These are phyloP conservation scores for Colletotrichum theobromicola DNA, from an alignment of 2,329 filamentous ascomycete genomes.

Conservation along the genomic window DNA sequence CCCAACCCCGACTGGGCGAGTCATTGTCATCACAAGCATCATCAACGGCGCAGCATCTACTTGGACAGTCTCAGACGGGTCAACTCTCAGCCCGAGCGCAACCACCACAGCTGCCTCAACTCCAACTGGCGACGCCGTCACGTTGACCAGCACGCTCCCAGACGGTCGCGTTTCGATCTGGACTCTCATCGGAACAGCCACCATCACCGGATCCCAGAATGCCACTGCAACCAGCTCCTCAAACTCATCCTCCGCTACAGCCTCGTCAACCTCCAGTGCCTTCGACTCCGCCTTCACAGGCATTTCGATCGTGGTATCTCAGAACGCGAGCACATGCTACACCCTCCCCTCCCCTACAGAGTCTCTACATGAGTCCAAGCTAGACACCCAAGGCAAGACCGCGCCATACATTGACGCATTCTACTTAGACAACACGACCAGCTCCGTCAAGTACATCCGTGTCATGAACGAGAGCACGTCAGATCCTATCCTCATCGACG, in stretches of 20 bases:
- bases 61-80: neutral
- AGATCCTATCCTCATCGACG: conserved; percentile 34
- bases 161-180: neutral
- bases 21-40: neutral
- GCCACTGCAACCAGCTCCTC: neutral
- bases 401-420: conserved; percentile 42
- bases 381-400: conserved; percentile 34
- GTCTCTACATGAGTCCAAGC: conserved; percentile 27
- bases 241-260: neutral
- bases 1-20: neutral
- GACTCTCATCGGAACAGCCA: neutral
- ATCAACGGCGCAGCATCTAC: neutral
- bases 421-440: conserved; percentile 34
- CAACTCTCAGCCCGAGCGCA: neutral
- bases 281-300: conserved; percentile 10
- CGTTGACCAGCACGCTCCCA: neutral
- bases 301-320: neutral
- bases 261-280: neutral
- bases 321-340: conserved; percentile 14
- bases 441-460: conserved; percentile 37
- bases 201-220: neutral
- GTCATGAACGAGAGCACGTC: conserved; percentile 31
- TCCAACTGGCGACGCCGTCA: neutral
- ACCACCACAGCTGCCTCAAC: neutral
- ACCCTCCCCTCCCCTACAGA: neutral